A percentile compares a stretch with the other conserved stretches of the same genome.
These are phyloP conservation scores for Triangularia setosa DNA, from an alignment of 2,329 filamentous ascomycete species.

Conservation along the genomic window DNA sequence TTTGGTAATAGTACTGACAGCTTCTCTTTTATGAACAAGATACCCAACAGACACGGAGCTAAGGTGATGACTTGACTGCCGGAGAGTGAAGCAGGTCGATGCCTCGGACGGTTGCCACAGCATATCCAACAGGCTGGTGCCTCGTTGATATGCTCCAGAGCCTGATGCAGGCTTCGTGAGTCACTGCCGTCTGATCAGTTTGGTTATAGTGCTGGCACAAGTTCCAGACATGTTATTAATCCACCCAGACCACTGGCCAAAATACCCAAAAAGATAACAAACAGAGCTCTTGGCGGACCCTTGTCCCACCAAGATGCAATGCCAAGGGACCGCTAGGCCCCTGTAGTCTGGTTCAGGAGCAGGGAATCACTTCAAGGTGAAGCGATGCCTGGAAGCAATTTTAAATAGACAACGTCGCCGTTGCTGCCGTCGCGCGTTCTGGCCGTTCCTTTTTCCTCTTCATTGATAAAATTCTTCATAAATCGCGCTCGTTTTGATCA, in stretches of 20 bases:
- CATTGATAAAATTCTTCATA: neutral
- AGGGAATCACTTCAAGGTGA: neutral
- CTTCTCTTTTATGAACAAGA: neutral
- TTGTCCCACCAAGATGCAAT: neutral
- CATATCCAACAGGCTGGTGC: neutral
- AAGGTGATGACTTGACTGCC: neutral
- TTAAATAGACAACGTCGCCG: conserved; percentile 15
- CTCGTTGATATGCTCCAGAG: neutral
- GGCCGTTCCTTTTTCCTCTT: conserved; percentile 8
- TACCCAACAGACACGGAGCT: neutral
- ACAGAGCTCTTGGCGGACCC: neutral
- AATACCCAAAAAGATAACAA: neutral
- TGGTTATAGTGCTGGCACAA: neutral
- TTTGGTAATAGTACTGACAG: neutral
- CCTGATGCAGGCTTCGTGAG: neutral
- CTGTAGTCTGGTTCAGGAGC: neutral
- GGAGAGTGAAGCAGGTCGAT: neutral
- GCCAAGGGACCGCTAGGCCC: conserved; percentile 8
- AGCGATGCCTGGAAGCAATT: conserved; percentile 13
- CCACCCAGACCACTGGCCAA: neutral
- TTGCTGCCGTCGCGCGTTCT: neutral
- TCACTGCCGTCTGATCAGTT: too few species aligned
- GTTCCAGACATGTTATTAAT: neutral
- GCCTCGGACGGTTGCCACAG: neutral
- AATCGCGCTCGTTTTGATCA: neutral